These are phyloP conservation scores for Flaveria floridana DNA, from an alignment of 140 eudicot genomes.

Conservation along the genomic window DNA sequence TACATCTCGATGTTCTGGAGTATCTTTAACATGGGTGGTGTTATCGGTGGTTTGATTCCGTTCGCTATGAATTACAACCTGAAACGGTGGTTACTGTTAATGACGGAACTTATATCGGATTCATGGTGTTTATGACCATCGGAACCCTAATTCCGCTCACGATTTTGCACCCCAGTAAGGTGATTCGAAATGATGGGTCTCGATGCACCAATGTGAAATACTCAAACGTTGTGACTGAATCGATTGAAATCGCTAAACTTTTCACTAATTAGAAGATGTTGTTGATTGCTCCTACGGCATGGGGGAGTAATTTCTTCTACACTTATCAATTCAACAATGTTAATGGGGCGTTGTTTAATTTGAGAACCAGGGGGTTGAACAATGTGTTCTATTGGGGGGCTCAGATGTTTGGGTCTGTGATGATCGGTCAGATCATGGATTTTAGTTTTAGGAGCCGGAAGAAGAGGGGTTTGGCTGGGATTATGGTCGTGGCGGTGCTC, in stretches of 20 bases:
- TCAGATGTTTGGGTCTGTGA: conserved; percentile 87
- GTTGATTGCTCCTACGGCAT: conserved; percentile 74
- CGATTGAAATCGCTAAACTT: conserved; percentile 47
- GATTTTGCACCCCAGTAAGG: conserved; percentile 77
- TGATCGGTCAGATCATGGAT: conserved; percentile 74
- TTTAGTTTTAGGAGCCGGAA: conserved; percentile 73
- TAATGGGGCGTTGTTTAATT: conserved; percentile 70
- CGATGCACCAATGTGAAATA: conserved; percentile 69
- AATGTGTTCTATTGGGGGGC: conserved; percentile 98
- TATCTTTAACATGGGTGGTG: conserved; percentile 91
- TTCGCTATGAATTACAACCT: conserved; percentile 62
- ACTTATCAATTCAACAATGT: conserved; percentile 89
- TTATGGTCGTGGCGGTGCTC: conserved; percentile 65
- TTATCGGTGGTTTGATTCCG: conserved; percentile 87
- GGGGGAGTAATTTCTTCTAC: conserved; percentile 93
- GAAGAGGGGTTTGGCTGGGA: conserved; percentile 67
- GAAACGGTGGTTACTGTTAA: conserved; percentile 62
- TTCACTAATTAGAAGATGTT: conserved; percentile 84
- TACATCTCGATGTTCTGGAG: conserved; percentile 90
- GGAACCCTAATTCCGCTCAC: conserved; percentile 60
- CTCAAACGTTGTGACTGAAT: conserved; percentile 55
- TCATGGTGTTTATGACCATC: conserved; percentile 81
- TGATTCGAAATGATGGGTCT: conserved; percentile 78
- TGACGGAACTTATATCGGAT: conserved; percentile 91
- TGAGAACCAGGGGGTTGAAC: conserved; percentile 88